Percentiles rank a stretch among this genome's conserved stretches.
phyloP scores from a whole-genome alignment of 441 rosid genomes.

The Populus trichocarpa region DNA sequence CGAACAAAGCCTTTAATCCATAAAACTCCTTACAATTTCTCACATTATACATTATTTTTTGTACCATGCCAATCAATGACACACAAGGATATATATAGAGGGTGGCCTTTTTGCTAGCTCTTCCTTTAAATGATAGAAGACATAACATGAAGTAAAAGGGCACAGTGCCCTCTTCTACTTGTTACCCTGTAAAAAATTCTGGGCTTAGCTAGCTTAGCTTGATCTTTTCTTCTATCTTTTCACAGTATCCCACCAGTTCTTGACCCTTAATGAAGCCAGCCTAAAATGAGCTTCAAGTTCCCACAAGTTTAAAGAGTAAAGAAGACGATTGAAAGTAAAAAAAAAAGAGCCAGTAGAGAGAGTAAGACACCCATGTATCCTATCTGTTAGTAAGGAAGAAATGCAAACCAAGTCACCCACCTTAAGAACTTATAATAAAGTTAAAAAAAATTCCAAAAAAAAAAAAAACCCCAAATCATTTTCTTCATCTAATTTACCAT shows the following conservation, averaged over 20 bases:
- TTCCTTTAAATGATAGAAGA: conserved; percentile 6
- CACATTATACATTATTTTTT: conserved; percentile 23
- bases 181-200: conserved; percentile 15
- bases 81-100: not conserved
- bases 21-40: conserved; percentile 27
- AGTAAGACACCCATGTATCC: conserved; percentile 32
- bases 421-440: conserved; percentile 36
- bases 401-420: conserved; percentile 48
- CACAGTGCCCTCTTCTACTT: conserved; percentile 10
- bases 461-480: conserved; percentile 7
- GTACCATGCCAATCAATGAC: conserved; percentile 23
- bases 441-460: conserved; percentile 10
- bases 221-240: conserved; percentile 12
- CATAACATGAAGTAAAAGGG: conserved; percentile 12
- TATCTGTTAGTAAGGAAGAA: conserved; percentile 53
- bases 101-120: not conserved
- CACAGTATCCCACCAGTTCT: conserved; percentile 10
- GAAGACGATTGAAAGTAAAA: conserved; percentile 9
- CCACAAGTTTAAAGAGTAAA: conserved; percentile 19
- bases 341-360: conserved; percentile 15
- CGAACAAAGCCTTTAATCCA: conserved; percentile 18
- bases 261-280: conserved; percentile 37
- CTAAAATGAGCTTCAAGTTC: conserved; percentile 44
- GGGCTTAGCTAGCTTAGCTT: conserved; percentile 25
- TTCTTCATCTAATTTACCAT: conserved; percentile 45